Evolutionary conservation across 768 basidiomycete species (phyloP), one percentile per base, ranked within the genome.

Genomic region (Hemileccinum impolitum): DNA sequence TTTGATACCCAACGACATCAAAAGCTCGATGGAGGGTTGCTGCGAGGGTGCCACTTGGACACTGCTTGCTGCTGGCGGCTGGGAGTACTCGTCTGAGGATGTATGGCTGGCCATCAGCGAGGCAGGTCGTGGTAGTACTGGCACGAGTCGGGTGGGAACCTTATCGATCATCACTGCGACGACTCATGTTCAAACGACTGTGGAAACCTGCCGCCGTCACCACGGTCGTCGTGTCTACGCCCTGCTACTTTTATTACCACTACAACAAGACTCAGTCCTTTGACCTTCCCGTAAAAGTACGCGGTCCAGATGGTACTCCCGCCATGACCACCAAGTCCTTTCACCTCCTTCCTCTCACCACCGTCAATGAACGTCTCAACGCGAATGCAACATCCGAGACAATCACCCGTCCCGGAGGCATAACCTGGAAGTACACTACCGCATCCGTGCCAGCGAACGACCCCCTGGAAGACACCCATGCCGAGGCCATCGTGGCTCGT

Each of bases 391-490:
- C 70, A 3, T 68, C 69, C 15, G 70, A 79, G 46, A 70, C 70
- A 17, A 68, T 77, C 39, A 49, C 70, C 12, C 72, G 80, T 36
- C 81, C 80, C 0, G 73, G 73, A 30, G 82, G 84, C 15, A 69
- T 80, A 45, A 68, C 75, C 12, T 91, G 89, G 89, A 83, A 78
- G 55, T 85, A 86, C 68, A 77, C 85, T 41, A 94, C 87, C 3
- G 89, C 90, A 15, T 79, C 76, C 30, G 72, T 98, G 31, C 74
- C 89, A 1, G 87, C 92, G 3, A 99, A 99, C 61, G 81, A 87
- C 51, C 90, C 93, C 8, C 84, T 96, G 44, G 96, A 99, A 68
- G 96, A 99, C 64, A 84, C 92, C 21, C 79, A 85, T 55, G 80
- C 88, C 4, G 76, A 78, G 51, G 81, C 84, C 48, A 72, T 93